A percentile compares a stretch with the other conserved stretches of the same genome.
phyloP scores from a whole-genome alignment of 352 stramenopile species.

The Phytophthora citricola region DNA sequence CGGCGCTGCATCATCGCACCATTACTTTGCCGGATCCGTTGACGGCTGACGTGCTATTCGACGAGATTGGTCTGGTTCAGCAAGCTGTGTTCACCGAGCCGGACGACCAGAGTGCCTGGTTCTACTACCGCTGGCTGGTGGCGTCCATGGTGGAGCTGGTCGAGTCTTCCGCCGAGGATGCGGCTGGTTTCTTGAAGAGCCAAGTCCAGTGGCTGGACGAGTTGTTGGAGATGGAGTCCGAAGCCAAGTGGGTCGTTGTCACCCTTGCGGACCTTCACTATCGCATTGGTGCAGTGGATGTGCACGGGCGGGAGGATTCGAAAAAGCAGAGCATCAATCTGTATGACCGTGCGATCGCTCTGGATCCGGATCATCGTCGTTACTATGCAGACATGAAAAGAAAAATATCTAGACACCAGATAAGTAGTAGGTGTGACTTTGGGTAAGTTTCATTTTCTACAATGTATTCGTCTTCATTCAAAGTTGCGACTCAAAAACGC shows the following conservation, averaged over 20 bases:
- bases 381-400: conserved; percentile 71
- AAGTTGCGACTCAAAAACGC: too few species aligned
- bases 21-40: conserved; percentile 61
- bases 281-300: conserved; percentile 40
- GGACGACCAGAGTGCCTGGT: conserved; percentile 98
- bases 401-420: neutral
- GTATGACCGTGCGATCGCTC: conserved; percentile 50
- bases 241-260: conserved; percentile 79
- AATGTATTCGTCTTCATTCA: too few species aligned
- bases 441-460: too few species aligned
- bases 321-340: conserved; percentile 54
- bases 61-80: conserved; percentile 89
- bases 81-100: conserved; percentile 99
- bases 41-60: conserved; percentile 55
- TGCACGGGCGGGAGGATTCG: conserved; percentile 29
- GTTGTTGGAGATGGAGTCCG: conserved; percentile 82
- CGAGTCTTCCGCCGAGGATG: conserved; percentile 46
- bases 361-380: conserved; percentile 67
- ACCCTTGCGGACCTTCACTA: conserved; percentile 62
- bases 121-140: conserved; percentile 97
- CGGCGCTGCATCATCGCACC: conserved; percentile 77
- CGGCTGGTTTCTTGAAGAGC: conserved; percentile 64
- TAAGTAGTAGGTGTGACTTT: neutral
- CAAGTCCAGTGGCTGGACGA: conserved; percentile 83
- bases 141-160: conserved; percentile 73